Conservation (phyloP, 306 rosid species). For the Crataegus laevigata region DNA sequence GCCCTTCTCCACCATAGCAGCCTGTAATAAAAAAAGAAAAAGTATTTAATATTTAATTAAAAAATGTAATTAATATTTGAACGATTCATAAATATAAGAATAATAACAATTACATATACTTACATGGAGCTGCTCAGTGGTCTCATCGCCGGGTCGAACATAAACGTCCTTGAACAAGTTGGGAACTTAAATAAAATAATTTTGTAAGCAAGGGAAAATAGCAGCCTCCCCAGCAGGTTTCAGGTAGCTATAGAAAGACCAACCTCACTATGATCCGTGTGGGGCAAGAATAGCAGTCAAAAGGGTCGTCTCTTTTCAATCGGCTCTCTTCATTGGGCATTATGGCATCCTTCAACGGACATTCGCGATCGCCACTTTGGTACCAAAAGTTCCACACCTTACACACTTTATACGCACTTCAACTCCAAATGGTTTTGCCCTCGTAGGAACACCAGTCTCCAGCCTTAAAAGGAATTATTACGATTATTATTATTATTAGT, state of each 20-base stretch:
- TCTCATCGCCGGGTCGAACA: too few relatives aligned
- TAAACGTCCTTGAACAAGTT: too few relatives aligned
- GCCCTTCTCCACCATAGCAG: too few relatives aligned
- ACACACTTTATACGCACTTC: conserved; percentile 90
- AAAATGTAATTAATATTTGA: too few relatives aligned
- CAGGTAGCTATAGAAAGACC: conserved; percentile 14
- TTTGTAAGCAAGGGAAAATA: background rate
- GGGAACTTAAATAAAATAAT: background rate
- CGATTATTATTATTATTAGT: background rate
- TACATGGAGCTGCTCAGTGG: too few relatives aligned
- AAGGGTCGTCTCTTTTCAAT: conserved; percentile 87
- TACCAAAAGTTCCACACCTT: conserved; percentile 81
- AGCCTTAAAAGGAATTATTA: conserved; percentile 33
- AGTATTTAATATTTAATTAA: too few relatives aligned
- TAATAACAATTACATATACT: too few relatives aligned
- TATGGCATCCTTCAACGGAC: conserved; percentile 84
- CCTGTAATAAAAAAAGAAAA: too few relatives aligned
- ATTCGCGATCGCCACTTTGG: conserved; percentile 96
- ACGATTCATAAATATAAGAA: too few relatives aligned
- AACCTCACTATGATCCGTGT: conserved; percentile 69
- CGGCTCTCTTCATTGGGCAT: conserved; percentile 87
- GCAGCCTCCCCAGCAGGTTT: background rate
- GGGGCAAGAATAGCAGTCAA: conserved; percentile 81
- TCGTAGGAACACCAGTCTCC: conserved; percentile 77
- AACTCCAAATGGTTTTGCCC: conserved; percentile 86